Percentiles rank a stretch among this genome's conserved stretches.
phyloP scores from a whole-genome alignment of 2,329 filamentous ascomycete species.

The Penicillium sp. region DNA sequence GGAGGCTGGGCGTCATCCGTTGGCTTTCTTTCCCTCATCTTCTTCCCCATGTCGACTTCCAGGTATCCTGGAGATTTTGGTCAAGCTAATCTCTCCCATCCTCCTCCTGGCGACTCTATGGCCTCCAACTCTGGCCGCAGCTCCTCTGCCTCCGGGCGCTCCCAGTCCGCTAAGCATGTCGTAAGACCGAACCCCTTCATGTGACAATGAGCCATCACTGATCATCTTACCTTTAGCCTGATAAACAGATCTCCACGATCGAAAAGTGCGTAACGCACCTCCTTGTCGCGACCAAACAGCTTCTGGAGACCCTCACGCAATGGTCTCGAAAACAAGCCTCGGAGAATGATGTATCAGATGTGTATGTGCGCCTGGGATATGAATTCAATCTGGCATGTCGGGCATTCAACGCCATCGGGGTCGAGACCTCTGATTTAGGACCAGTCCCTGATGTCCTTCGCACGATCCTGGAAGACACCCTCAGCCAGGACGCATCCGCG shows the following conservation, averaged over 20 bases:
- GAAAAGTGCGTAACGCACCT: conserved; percentile 98
- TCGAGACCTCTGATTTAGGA: conserved; percentile 88
- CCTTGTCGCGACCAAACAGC: conserved; percentile 93
- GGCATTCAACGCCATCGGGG: conserved; percentile 92
- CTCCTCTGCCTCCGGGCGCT: conserved; percentile 62
- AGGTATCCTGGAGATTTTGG: conserved; percentile 54
- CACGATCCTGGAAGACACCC: conserved; percentile 86
- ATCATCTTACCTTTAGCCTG: conserved; percentile 47
- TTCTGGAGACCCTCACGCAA: conserved; percentile 93
- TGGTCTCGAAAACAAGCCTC: conserved; percentile 92
- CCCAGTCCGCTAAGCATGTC: conserved; percentile 51
- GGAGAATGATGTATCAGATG: conserved; percentile 93
- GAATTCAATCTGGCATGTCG: conserved; percentile 99
- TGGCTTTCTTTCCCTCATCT: conserved; percentile 3
- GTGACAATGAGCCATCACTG: neutral
- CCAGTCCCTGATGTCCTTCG: conserved; percentile 90
- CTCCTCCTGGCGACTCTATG: conserved; percentile 24
- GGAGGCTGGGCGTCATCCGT: conserved; percentile 15
- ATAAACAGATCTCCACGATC: conserved; percentile 84
- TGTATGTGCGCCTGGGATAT: conserved; percentile 94
- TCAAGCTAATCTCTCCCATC: conserved; percentile 18
- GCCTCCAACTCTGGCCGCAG: conserved; percentile 60
- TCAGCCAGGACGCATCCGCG: conserved; percentile 92
- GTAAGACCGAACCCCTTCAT: conserved; percentile 36
- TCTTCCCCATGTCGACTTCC: conserved; percentile 24